Conservation (phyloP, 306 rosid species). For the Leucaena leucocephala region DNA sequence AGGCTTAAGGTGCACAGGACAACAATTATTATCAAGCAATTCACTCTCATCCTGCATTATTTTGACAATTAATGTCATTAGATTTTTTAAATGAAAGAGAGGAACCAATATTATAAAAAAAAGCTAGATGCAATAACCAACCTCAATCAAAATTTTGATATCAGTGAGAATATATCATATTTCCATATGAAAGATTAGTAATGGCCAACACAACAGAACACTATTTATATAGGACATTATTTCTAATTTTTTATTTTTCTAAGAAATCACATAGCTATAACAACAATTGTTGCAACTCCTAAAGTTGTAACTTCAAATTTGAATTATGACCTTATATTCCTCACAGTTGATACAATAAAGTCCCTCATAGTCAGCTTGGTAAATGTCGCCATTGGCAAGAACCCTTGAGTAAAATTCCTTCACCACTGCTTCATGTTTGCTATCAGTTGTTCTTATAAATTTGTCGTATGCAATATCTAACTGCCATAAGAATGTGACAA, state of each 20-base stretch:
- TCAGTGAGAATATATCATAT: slow-evolving; percentile 16
- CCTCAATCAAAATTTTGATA: slow-evolving; percentile 22
- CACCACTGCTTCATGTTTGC: slow-evolving; percentile 86
- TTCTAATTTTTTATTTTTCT: too few species aligned
- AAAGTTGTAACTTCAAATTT: slow-evolving; percentile 19
- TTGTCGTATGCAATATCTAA: slow-evolving; percentile 83
- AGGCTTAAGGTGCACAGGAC: slow-evolving; percentile 89
- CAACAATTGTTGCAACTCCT: background rate
- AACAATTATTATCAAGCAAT: slow-evolving; percentile 75
- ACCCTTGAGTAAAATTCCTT: slow-evolving; percentile 92
- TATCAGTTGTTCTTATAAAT: slow-evolving; percentile 89
- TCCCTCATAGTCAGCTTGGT: slow-evolving; percentile 93
- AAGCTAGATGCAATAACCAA: slow-evolving; percentile 13
- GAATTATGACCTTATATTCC: slow-evolving; percentile 80
- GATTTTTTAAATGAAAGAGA: slow-evolving; percentile 24
- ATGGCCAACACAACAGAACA: slow-evolving; percentile 1
- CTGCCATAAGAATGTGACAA: slow-evolving; percentile 49
- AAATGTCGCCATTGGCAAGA: slow-evolving; percentile 88
- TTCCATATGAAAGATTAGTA: background rate
- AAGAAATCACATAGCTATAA: slow-evolving; percentile 16
- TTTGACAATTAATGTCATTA: slow-evolving; percentile 23
- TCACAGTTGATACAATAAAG: slow-evolving; percentile 95
- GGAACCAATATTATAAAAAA: slow-evolving; percentile 25
- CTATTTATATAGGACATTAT: slow-evolving; percentile 13
- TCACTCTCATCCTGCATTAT: slow-evolving; percentile 86